Conservation (phyloP, 164 flowering plant species). For the Nymphaea colorata region DNA sequence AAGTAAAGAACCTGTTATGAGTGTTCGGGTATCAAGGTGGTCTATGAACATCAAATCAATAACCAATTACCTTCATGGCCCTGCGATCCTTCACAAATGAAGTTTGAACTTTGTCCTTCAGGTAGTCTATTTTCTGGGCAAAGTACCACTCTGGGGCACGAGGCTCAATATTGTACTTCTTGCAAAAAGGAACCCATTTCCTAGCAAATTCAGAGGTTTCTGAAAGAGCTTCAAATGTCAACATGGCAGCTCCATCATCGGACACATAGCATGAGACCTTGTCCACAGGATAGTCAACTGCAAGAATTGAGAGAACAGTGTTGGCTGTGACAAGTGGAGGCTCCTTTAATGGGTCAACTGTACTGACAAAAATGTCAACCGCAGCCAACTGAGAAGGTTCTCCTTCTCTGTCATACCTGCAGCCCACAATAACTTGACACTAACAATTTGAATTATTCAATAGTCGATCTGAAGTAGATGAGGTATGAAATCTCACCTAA, state of each 20-base stretch:
- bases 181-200: constrained; percentile 58
- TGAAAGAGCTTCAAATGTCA: constrained; percentile 10
- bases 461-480: background rate
- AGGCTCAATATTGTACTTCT: constrained; percentile 16
- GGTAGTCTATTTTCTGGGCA: constrained; percentile 1
- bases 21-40: no score
- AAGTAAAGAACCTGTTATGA: background rate
- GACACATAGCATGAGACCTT: constrained; percentile 26
- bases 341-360: constrained; percentile 48
- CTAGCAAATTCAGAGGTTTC: constrained; percentile 16
- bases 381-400: constrained; percentile 26
- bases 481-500: constrained; percentile 21
- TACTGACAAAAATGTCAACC: constrained; percentile 26
- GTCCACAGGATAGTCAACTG: constrained; percentile 41
- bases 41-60: background rate
- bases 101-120: constrained; percentile 34
- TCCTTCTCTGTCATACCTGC: constrained; percentile 47
- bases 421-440: constrained; percentile 4
- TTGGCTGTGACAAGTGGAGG: constrained; percentile 14
- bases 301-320: constrained; percentile 12
- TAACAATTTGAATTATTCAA: background rate
- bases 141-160: constrained; percentile 1
- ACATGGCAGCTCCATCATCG: constrained; percentile 6
- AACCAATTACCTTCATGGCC: constrained; percentile 38
- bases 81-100: constrained; percentile 47